Conservation (phyloP, 495 filamentous ascomycete genomes). For the Neurospora sp. region DNA sequence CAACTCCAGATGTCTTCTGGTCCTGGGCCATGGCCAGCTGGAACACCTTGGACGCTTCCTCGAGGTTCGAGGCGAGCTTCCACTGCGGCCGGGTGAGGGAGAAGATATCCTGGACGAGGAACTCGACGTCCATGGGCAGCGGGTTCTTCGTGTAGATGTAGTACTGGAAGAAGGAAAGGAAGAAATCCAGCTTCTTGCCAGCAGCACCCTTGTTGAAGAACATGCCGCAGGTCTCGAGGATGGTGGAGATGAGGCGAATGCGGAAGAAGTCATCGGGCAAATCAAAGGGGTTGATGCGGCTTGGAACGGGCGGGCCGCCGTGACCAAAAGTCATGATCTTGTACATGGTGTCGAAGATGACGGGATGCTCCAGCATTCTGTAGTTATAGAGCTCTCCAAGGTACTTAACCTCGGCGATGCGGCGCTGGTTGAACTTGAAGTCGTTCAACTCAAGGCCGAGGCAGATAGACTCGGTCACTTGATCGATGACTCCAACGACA, state of each 20-base stretch:
- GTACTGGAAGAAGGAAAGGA: conserved; percentile 95
- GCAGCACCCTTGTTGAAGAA: conserved; percentile 90
- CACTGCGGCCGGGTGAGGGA: conserved; percentile 76
- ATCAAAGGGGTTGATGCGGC: conserved; percentile 64
- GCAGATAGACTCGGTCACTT: conserved; percentile 77
- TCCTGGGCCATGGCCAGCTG: conserved; percentile 80
- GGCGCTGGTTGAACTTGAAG: conserved; percentile 95
- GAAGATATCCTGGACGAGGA: conserved; percentile 90
- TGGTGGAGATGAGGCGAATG: conserved; percentile 74
- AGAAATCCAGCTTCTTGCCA: conserved; percentile 97
- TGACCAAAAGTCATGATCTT: conserved; percentile 89
- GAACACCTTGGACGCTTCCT: conserved; percentile 79
- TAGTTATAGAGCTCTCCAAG: conserved; percentile 97
- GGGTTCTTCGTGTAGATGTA: conserved; percentile 92
- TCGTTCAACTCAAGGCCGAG: conserved; percentile 90
- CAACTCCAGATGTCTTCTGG: conserved; percentile 65
- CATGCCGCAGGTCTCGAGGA: conserved; percentile 91
- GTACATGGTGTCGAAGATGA: conserved; percentile 93
- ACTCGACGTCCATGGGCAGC: conserved; percentile 94
- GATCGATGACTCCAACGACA: conserved; percentile 77
- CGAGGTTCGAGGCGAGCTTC: conserved; percentile 69
- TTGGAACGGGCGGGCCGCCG: conserved; percentile 70
- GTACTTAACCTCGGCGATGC: conserved; percentile 93
- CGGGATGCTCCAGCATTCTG: conserved; percentile 88
- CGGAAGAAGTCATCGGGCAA: conserved; percentile 93